Conservation (phyloP, 2,329 filamentous ascomycete species). For the Calonectria crousiana region DNA sequence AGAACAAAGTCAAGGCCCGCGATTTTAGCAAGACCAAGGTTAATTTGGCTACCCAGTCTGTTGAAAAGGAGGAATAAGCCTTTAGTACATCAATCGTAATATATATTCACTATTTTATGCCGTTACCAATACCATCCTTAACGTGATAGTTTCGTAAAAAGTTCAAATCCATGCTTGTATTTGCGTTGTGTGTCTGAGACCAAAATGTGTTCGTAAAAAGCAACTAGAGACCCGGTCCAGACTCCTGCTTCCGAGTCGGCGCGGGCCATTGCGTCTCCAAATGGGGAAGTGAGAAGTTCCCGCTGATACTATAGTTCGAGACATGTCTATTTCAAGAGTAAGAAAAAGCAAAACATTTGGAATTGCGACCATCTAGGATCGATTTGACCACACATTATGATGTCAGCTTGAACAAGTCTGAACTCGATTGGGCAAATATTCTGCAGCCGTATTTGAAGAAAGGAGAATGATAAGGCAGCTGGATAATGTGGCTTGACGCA, state of each 20-base stretch:
- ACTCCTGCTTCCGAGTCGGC: background rate
- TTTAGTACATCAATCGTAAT: background rate
- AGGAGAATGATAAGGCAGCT: background rate
- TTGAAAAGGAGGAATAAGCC: background rate
- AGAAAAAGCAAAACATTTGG: background rate
- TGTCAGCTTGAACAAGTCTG: background rate
- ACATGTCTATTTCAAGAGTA: background rate
- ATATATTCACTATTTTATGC: background rate
- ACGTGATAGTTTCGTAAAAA: background rate
- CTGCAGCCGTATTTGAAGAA: background rate
- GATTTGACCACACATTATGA: background rate
- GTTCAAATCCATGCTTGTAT: background rate
- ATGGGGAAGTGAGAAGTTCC: background rate
- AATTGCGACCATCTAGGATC: background rate
- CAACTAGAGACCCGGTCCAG: background rate
- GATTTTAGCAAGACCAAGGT: constrained; percentile 53
- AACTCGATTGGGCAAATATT: background rate
- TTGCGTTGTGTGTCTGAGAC: background rate
- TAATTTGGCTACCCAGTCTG: constrained; percentile 27
- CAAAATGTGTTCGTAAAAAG: background rate
- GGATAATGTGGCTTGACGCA: background rate
- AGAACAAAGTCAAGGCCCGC: constrained; percentile 53
- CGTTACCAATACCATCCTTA: background rate
- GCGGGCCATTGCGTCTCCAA: background rate
- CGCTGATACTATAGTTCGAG: background rate